A percentile compares a stretch with the other conserved stretches of the same genome.
Conservation (phyloP, 2,329 filamentous ascomycete genomes). For the Geosmithia putterillii region DNA sequence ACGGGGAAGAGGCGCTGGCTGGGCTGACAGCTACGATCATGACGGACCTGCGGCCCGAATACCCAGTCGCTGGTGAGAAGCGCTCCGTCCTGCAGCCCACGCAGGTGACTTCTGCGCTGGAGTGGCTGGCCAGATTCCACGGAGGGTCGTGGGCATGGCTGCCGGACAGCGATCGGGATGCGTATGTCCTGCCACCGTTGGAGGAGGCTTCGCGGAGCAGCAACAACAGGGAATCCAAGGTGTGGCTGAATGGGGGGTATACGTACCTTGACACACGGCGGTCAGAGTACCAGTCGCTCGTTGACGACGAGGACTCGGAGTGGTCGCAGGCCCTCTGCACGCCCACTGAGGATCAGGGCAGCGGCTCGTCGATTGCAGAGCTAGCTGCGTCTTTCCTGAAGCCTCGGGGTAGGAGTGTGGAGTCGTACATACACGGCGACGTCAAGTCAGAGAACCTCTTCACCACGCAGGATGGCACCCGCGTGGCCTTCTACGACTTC, state of each 20-base stretch:
- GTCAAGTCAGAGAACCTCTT: constrained; percentile 61
- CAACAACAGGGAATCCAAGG: constrained; percentile 8
- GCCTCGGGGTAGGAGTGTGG: constrained; percentile 27
- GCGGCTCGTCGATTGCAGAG: constrained; percentile 30
- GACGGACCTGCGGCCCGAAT: constrained; percentile 39
- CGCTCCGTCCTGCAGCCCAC: constrained; percentile 27
- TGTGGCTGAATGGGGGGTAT: constrained; percentile 58
- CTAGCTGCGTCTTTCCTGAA: constrained; percentile 37
- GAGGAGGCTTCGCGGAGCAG: constrained; percentile 29
- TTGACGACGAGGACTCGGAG: constrained; percentile 32
- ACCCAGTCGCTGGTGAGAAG: constrained; percentile 44
- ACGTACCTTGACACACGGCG: constrained; percentile 54
- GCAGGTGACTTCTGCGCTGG: constrained; percentile 40
- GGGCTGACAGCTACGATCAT: constrained; percentile 41
- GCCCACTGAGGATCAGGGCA: constrained; percentile 9
- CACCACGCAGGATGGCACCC: constrained; percentile 31
- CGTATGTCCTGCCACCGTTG: constrained; percentile 40
- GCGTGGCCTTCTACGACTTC: constrained; percentile 56
- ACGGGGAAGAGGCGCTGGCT: constrained; percentile 9
- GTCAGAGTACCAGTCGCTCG: constrained; percentile 39
- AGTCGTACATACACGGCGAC: constrained; percentile 55
- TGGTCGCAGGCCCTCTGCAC: constrained; percentile 40
- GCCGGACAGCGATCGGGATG: constrained; percentile 13
- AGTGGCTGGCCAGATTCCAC: constrained; percentile 55
- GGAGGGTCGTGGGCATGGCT: constrained; percentile 32